Percentiles rank a stretch among this genome's conserved stretches.
Conservation (phyloP, 1,284 basidiomycete species). For the Microbotryomycetes sp. region DNA sequence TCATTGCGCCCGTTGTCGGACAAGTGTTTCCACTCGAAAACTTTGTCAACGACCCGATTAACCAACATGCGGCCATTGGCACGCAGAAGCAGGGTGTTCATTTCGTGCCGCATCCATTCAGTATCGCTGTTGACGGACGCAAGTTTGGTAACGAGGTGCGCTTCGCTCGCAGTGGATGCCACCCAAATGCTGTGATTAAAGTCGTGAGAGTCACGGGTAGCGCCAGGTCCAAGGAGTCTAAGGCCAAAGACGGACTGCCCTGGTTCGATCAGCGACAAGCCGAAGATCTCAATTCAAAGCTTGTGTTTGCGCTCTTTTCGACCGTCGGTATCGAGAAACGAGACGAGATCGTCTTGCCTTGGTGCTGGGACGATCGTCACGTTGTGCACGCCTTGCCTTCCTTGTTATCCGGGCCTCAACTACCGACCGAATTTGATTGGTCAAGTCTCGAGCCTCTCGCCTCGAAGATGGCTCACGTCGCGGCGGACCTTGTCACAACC, state of each 20-base stretch:
- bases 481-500: conserved; percentile 27
- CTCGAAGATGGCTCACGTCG: conserved; percentile 16
- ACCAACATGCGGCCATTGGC: conserved; percentile 50
- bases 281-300: conserved; percentile 44
- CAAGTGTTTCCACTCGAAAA: conserved; percentile 39
- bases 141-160: conserved; percentile 65
- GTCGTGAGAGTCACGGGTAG: conserved; percentile 57
- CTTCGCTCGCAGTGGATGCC: conserved; percentile 75
- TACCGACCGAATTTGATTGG: conserved; percentile 4
- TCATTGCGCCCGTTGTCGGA: conserved; percentile 41
- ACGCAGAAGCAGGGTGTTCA: conserved; percentile 62
- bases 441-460: conserved; percentile 23
- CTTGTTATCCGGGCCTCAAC: conserved; percentile 1
- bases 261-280: conserved; percentile 22
- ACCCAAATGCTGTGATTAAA: conserved; percentile 78
- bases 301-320: conserved; percentile 79
- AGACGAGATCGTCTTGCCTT: conserved; percentile 83
- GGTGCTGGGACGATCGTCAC: conserved; percentile 95
- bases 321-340: conserved; percentile 63
- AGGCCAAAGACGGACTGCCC: conserved; percentile 5
- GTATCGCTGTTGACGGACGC: conserved; percentile 72
- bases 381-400: conserved; percentile 69
- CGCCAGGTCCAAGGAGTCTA: background rate
- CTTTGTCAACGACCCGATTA: conserved; percentile 46
- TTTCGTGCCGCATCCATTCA: conserved; percentile 68